phyloP scores from a whole-genome alignment of 2,329 filamentous ascomycete species.

The Aspergillus puulaauensis region DNA sequence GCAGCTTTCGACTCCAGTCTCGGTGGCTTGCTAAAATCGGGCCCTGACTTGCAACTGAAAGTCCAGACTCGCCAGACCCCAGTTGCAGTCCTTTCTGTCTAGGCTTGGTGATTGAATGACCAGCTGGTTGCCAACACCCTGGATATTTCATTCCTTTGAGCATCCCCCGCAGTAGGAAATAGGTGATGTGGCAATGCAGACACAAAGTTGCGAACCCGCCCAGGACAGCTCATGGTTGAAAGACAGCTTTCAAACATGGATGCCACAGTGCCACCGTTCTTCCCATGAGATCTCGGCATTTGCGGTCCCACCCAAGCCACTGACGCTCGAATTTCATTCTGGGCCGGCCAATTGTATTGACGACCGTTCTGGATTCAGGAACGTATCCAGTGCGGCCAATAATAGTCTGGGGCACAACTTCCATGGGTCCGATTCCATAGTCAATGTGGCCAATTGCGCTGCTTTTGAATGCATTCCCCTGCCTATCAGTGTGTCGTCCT shows the following conservation, averaged over 20 bases:
- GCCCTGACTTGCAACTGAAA: background rate
- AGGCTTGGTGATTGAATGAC: background rate
- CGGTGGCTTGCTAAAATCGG: background rate
- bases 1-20: background rate
- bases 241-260: background rate
- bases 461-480: conserved; percentile 1
- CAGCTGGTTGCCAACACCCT: background rate
- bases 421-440: background rate
- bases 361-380: background rate
- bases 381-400: conserved; percentile 2
- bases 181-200: conserved; percentile 1
- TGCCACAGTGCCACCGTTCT: background rate
- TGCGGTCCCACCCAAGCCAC: background rate
- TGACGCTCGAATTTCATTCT: background rate
- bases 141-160: background rate
- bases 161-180: no score
- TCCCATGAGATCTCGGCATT: background rate
- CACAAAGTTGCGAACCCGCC: background rate
- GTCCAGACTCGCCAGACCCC: background rate
- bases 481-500: background rate
- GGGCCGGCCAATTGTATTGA: background rate
- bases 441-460: background rate
- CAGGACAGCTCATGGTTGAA: background rate
- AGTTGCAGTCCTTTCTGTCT: background rate
- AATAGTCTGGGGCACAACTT: background rate